phyloP scores from a whole-genome alignment of 805 yeast genomes.

The Limtongia smithiae region DNA sequence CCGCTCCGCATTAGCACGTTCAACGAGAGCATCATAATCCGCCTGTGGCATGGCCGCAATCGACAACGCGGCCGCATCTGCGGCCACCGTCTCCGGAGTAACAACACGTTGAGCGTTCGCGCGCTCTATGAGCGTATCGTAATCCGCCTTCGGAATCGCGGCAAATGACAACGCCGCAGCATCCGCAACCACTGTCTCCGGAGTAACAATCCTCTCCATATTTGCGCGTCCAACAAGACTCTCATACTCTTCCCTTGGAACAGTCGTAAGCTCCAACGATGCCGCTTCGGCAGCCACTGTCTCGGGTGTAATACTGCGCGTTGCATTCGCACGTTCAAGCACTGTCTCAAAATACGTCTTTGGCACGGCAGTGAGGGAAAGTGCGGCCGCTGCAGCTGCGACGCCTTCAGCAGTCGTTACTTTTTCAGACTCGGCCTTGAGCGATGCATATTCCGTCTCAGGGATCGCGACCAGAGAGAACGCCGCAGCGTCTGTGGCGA shows the following conservation, averaged over 20 bases:
- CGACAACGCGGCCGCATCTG: conserved; percentile 4
- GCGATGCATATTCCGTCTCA: background rate
- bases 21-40: conserved; percentile 30
- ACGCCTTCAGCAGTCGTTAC: background rate
- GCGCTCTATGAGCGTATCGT: background rate
- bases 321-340: background rate
- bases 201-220: conserved; percentile 2
- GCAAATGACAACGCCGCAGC: background rate
- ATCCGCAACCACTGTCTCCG: conserved; percentile 3
- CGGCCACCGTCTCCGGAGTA: conserved; percentile 9
- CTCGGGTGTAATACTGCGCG: conserved; percentile 4
- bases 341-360: background rate
- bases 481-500: conserved; percentile 1
- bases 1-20: background rate
- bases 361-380: background rate
- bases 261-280: background rate
- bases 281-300: conserved; percentile 8
- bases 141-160: background rate
- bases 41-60: conserved; percentile 24
- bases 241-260: conserved; percentile 2
- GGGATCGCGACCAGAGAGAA: background rate
- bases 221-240: background rate
- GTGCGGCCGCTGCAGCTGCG: background rate
- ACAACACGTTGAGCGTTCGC: conserved; percentile 13
- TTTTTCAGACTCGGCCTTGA: background rate